Conservation (phyloP, 257 asterid genomes). For the Rauvolfia tetraphylla region DNA sequence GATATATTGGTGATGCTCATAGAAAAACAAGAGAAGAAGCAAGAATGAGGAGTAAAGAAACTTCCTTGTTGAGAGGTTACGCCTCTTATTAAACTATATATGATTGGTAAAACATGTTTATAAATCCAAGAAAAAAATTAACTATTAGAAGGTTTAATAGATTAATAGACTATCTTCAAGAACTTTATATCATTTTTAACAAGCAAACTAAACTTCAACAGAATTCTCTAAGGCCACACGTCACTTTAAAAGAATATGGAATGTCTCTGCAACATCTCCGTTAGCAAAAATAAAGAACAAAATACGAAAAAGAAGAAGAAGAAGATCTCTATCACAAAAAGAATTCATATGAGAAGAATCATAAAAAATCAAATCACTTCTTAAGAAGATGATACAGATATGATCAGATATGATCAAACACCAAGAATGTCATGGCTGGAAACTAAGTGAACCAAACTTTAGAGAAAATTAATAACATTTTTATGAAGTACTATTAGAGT, state of each 20-base stretch:
- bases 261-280: neutral
- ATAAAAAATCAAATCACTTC: neutral
- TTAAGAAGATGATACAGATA: neutral
- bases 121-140: too few species aligned
- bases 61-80: too few species aligned
- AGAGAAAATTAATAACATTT: neutral
- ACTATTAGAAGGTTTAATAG: too few species aligned
- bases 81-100: too few species aligned
- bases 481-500: neutral
- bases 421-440: slow-evolving; percentile 2
- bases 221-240: neutral
- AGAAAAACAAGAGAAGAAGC: neutral
- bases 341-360: neutral
- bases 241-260: neutral
- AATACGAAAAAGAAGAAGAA: too few species aligned
- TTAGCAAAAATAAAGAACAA: too few species aligned
- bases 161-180: neutral
- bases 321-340: neutral
- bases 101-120: neutral
- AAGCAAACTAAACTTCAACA: neutral
- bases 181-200: neutral
- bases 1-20: neutral
- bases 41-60: too few species aligned
- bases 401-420: slow-evolving; percentile 2
- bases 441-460: neutral